These are phyloP conservation scores for Fusarium euwallaceae DNA, from an alignment of 2,329 filamentous ascomycete species.

Conservation along the genomic window DNA sequence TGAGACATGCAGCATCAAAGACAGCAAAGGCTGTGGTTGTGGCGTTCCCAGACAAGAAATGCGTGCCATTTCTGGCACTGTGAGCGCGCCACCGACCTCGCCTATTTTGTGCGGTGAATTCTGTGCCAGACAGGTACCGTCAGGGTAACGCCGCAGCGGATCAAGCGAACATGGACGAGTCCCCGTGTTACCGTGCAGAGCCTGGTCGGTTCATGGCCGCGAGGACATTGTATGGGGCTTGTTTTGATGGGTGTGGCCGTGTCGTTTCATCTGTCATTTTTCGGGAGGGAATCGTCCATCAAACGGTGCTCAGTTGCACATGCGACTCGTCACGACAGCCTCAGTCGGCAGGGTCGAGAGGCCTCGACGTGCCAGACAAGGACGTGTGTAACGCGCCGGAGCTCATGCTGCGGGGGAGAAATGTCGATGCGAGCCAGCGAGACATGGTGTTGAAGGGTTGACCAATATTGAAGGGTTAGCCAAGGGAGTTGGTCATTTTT, in stretches of 20 bases:
- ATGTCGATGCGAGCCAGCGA: slow-evolving; percentile 23
- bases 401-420: slow-evolving; percentile 14
- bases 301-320: slow-evolving; percentile 14
- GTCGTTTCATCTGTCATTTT: slow-evolving; percentile 11
- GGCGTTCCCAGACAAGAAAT: slow-evolving; percentile 14
- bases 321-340: slow-evolving; percentile 16
- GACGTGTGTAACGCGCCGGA: slow-evolving; percentile 11
- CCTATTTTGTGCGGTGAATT: slow-evolving; percentile 16
- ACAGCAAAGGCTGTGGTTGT: slow-evolving; percentile 6
- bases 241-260: slow-evolving; percentile 18
- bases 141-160: slow-evolving; percentile 31
- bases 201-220: slow-evolving; percentile 13
- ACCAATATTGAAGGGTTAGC: slow-evolving; percentile 22
- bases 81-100: slow-evolving; percentile 10
- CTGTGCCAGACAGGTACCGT: slow-evolving; percentile 29
- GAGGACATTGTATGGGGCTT: background rate
- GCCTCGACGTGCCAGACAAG: slow-evolving; percentile 20
- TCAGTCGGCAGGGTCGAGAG: slow-evolving; percentile 13
- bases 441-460: slow-evolving; percentile 21
- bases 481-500: slow-evolving; percentile 17
- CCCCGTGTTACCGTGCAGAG: slow-evolving; percentile 22
- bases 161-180: slow-evolving; percentile 36
- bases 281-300: slow-evolving; percentile 13
- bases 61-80: slow-evolving; percentile 16
- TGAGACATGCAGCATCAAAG: slow-evolving; percentile 25